Base-by-base conservation (phyloP, 129 eudicot genomes). In the Rutidosis leptorrhynchoides region DNA sequence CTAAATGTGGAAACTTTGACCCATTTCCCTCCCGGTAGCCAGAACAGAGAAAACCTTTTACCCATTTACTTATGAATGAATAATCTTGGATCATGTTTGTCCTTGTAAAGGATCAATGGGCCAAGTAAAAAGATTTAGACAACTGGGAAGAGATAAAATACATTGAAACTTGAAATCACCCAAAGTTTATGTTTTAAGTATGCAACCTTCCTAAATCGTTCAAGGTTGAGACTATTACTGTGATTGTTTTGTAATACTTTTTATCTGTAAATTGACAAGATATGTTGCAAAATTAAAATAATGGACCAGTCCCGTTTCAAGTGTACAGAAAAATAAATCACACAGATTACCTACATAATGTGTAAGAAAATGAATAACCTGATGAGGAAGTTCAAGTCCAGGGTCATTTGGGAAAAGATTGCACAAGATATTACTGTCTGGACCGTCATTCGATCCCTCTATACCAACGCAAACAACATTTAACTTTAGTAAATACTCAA, bases 311-410 rank as follows among this genome's bases (percentile, higher is more conserved):
- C 55, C 5, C 24, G 2, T 48, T 48, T 17, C 23, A 17, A 17
- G 7, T 12, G 3, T 49, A 17, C 55, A n/a, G 19, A 49, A 49
- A 49, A 8, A 14, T 49, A 48, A 48, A n/a, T n/a, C n/a, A n/a
- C n/a, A n/a, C n/a, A n/a, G n/a, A n/a, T n/a, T n/a, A n/a, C 33
- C 57, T 49, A 40, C 7, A 45, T 7, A 43, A 64, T 10, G 17
- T 11, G 11, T 33, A 54, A 48, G 4, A 35, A 59, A 28, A 49
- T n/a, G 22, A 63, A 54, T 17, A 72, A 93, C 99, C 99, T 88
- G 96, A 58, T 77, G 99, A 69, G 99, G 99, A 59, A 93, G 95
- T 68, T 89, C 95, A 33, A 89, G 88, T 62, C 99, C 99, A 4
- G 91, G 21, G 73, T 93, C 99, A 70, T 89, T 82, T 54, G 99